phyloP scores from a whole-genome alignment of 2,329 filamentous ascomycete species.

The Exophiala aquamarina region DNA sequence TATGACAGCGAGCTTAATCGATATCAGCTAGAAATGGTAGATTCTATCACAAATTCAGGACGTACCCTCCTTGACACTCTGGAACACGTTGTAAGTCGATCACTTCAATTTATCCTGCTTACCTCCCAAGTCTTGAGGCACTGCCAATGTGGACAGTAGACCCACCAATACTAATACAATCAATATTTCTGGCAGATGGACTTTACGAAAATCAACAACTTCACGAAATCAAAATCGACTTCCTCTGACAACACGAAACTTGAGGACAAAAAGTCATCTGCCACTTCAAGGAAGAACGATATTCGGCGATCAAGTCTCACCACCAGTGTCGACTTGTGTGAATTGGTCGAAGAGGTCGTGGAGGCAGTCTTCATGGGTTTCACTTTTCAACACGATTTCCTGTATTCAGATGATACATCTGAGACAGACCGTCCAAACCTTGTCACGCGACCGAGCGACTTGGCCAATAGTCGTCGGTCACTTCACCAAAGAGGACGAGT shows the following conservation, averaged over 20 bases:
- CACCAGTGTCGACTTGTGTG: slow-evolving; percentile 40
- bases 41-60: slow-evolving; percentile 41
- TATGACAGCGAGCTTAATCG: slow-evolving; percentile 32
- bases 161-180: no score
- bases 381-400: slow-evolving; percentile 10
- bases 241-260: no score
- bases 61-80: slow-evolving; percentile 44
- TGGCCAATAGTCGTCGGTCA: slow-evolving; percentile 1
- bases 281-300: not conserved
- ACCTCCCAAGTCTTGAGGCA: no score
- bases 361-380: slow-evolving; percentile 51
- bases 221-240: slow-evolving; percentile 26
- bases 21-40: slow-evolving; percentile 33
- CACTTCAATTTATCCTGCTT: no score
- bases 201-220: slow-evolving; percentile 50
- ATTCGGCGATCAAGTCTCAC: slow-evolving; percentile 2
- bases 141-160: no score
- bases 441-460: not conserved
- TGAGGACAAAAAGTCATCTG: no score
- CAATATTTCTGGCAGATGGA: slow-evolving; percentile 45
- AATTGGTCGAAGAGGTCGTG: slow-evolving; percentile 52
- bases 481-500: slow-evolving; percentile 15
- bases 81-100: slow-evolving; percentile 31
- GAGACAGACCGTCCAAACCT: slow-evolving; percentile 5
- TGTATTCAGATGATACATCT: slow-evolving; percentile 7